Percentiles rank a stretch among this genome's conserved stretches.
Evolutionary conservation across 148 eudicot genomes (phyloP).

Genomic region (Gaultheria prostrata): DNA sequence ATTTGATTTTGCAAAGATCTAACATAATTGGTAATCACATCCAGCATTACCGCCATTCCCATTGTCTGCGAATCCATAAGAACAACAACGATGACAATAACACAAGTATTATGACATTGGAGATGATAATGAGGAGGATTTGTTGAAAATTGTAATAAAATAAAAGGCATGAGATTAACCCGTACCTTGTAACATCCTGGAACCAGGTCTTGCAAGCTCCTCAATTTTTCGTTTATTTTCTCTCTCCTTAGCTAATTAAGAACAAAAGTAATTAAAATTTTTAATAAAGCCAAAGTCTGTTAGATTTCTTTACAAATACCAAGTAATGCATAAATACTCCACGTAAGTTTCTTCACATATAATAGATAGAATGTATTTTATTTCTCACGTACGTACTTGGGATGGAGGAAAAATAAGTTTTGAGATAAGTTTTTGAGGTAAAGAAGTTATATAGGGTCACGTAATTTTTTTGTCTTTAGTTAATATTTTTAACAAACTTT

Average conservation of each 20-base stretch:
- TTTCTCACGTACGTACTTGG: not conserved
- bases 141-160: not conserved
- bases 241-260: slow-evolving; percentile 56
- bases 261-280: not conserved
- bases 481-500: too few relatives aligned
- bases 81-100: not conserved
- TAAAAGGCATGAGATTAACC: not conserved
- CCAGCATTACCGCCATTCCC: slow-evolving; percentile 95
- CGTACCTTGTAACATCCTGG: slow-evolving; percentile 87
- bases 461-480: too few relatives aligned
- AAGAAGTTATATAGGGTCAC: too few relatives aligned
- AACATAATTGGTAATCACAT: slow-evolving; percentile 78
- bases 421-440: too few relatives aligned
- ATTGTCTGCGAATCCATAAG: slow-evolving; percentile 50
- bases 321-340: not conserved
- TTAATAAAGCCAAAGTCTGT: not conserved
- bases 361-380: not conserved
- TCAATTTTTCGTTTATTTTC: slow-evolving; percentile 70
- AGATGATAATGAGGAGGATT: not conserved
- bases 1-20: slow-evolving; percentile 80
- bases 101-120: not conserved
- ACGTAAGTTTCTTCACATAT: not conserved
- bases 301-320: not conserved
- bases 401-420: not conserved
- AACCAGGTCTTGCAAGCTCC: slow-evolving; percentile 70